Evolutionary conservation across 1,139 yeast species (phyloP), one percentile per base, ranked within the genome.

Genomic region (Lipomyces yarrowii): DNA sequence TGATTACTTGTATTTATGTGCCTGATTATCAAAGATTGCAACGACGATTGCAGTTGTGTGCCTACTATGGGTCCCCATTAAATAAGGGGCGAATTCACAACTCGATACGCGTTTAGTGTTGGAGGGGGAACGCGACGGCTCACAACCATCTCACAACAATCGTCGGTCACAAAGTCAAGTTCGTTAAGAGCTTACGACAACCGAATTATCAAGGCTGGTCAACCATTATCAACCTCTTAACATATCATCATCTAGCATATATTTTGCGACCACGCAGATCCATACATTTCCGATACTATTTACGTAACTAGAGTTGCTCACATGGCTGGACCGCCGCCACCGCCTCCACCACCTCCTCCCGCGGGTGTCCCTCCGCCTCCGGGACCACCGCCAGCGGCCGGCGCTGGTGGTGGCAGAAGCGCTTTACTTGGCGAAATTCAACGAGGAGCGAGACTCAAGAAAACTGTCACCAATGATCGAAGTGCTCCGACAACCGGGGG

Each of bases 371-470:
- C 77, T 13, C 78, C 79, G 30, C 77, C 78, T 1, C 77, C 78
- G 15, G 72, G 76, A 3, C 77, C 76, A 15, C 64, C 70, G 11
- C 72, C 74, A 15, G 74, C 76, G 23, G 72, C 76, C 11, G 72
- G 70, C 13, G 72, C 69, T 5, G 64, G 69, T 5, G 71, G 71
- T 3, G 74, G 73, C 26, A 66, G 96, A 74, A 91, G 89, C 74
- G 98, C 98, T 0, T 81, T 93, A 61, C 81, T 93, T 53, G 91
- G 94, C 48, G 97, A 91, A 76, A 93, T 93, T 71, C 85, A 93
- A 72, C 89, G 90, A 73, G 98, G 98, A 23, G 81, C 82, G 70
- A 80, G 74, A 64, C 82, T 93, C 71, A 91, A 90, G 77, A 91
- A 91, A 73, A 89, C 97, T 0, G 84, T 83, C 57, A 90, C 93